phyloP scores from a whole-genome alignment of 805 yeast genomes.

The Ogataea thermomethanolica region DNA sequence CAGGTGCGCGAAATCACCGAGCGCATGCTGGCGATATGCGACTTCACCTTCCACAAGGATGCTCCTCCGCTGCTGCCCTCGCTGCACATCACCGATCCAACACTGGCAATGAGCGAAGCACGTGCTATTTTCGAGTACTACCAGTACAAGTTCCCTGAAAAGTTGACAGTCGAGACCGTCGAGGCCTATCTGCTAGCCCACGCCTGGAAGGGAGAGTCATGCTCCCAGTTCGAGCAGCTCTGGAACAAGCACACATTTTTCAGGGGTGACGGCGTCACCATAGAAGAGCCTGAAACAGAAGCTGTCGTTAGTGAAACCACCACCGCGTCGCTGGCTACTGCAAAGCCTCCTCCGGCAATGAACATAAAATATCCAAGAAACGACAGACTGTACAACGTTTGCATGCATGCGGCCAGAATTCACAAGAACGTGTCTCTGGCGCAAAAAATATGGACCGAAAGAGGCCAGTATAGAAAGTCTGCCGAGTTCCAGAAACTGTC shows the following conservation, averaged over 20 bases:
- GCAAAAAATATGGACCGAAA: conserved; percentile 66
- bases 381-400: conserved; percentile 53
- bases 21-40: conserved; percentile 31
- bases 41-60: conserved; percentile 31
- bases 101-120: conserved; percentile 64
- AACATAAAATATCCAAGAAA: conserved; percentile 37
- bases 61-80: conserved; percentile 73
- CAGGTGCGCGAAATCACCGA: conserved; percentile 41
- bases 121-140: conserved; percentile 69
- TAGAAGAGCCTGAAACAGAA: conserved; percentile 21
- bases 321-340: conserved; percentile 12
- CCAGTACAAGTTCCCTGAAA: conserved; percentile 40
- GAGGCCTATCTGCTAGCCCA: conserved; percentile 52
- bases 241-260: conserved; percentile 36
- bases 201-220: conserved; percentile 31
- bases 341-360: conserved; percentile 4
- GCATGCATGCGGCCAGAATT: conserved; percentile 62
- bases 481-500: conserved; percentile 41
- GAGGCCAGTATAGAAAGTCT: conserved; percentile 70
- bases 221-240: conserved; percentile 36
- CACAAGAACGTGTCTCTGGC: conserved; percentile 57
- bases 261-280: conserved; percentile 23
- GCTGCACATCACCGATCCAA: conserved; percentile 31
- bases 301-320: conserved; percentile 9
- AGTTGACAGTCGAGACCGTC: conserved; percentile 41